Evolutionary conservation across 202 grass and related monocot genomes (phyloP), one percentile per base, ranked within the genome.

Genomic region (Eragrostis tef): DNA sequence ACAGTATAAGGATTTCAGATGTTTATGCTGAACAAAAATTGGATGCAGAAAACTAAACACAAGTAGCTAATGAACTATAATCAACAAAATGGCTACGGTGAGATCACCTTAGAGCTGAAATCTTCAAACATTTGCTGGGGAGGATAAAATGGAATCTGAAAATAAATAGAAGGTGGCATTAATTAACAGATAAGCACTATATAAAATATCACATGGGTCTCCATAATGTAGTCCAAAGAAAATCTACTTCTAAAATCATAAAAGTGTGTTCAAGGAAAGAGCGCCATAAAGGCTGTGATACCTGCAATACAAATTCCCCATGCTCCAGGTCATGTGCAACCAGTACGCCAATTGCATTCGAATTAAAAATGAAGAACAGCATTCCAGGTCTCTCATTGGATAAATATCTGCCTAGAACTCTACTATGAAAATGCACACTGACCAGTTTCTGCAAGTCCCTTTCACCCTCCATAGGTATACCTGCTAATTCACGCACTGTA

Each of bases 301-400:
- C 92, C 92, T 93, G 95, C 67, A 98, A 87, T 43, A 98, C 90
- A 83, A 94, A 98, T 73, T 98, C 92, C 57, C 95, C 95, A 89
- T 94, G 64, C 61, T 94, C 85, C 73, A 98, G 89, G 80, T 94
- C 92, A 91, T 98, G 95, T 39, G 92, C 92, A 49, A 98, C 95
- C 21, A 98, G 88, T n/a, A 94, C 88, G 57, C 95, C 95, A 65
- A 91, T 91, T 41, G 92, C 92, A 9, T 86, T 83, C 15, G 82
- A 88, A 80, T 98, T 94, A 62, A 98, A 98, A 79, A 94, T 81
- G 78, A 94, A 94, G 79, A 93, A 94, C n/a, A 98, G 73, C 95
- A 94, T 98, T 44, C 92, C 95, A 65, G 92, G 92, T 51, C 92
- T 98, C 64, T 93, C 54, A 21, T 78, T 83, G 57, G 86, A 86